Base-by-base conservation (phyloP, 2,329 filamentous ascomycete species). In the Apiospora saccharicola region DNA sequence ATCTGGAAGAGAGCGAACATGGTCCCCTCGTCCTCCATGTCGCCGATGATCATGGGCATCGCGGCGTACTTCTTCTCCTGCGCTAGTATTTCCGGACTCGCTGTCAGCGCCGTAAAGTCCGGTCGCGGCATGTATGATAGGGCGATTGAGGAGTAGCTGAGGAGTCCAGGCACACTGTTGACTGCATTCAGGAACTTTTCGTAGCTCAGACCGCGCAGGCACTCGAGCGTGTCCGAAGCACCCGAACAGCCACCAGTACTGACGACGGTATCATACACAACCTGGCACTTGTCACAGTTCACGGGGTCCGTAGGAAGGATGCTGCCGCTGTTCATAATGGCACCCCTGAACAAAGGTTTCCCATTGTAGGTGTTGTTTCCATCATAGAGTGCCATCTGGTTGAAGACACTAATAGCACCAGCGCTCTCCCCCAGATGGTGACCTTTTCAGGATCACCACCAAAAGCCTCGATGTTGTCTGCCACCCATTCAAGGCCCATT, bases 1-100 rank as follows among this genome's bases (percentile, higher is more conserved):
- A 81, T 79, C 75, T 93, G 92, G 80, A 92, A 91, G 46, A 95
- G 84, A 6, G 90, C 85, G 79, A 95, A 94, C 1, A 95, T 81
- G 0, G 93, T 94, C 24, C 93, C 93, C 81, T 96, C 93, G 78
- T 96, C 93, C 83, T 95, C 93, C 80, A 94, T 92, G 78, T 94
- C 88, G 57, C 93, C 93, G 51, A 93, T 87, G 71, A 92, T 91
- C 78, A 91, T 87, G 2, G 90, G 90, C 0, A 92, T 87, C 16
- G 86, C 85, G 10, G 90, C 86, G 74, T 89, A 91, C 73, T 86
- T 85, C 19, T 91, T 90, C 0, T 79, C 77, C 2, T 76, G 71
- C 1, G 87, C 82, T 5, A 93, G 83, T 0, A 86, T 71, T 0
- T 95, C 92, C 0, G 92, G 90, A 7, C 89, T 92, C 2, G 87